Percentiles rank a stretch among this genome's conserved stretches.
Conservation (phyloP, 2,329 filamentous ascomycete species). For the Clonostachys sp. region DNA sequence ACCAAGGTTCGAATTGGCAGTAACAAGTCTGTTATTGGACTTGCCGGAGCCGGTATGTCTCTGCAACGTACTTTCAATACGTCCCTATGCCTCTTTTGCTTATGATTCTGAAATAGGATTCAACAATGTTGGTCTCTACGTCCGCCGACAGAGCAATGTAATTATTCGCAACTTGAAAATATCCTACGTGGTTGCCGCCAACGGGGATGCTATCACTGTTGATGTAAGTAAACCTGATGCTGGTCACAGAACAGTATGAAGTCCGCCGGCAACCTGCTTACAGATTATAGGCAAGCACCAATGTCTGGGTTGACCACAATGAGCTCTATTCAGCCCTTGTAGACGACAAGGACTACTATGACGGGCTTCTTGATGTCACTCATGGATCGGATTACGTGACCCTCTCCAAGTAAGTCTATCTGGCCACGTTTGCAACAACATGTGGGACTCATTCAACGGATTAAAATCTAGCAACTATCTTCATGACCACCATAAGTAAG, state of each 20-base stretch:
- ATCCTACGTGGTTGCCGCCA: constrained; percentile 35
- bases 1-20: constrained; percentile 24
- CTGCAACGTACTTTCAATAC: not conserved
- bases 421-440: not conserved
- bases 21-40: constrained; percentile 37
- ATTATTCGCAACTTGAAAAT: constrained; percentile 52
- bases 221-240: not conserved
- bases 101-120: constrained; percentile 10
- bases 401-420: constrained; percentile 28
- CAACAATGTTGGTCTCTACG: constrained; percentile 37
- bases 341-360: constrained; percentile 30
- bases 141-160: constrained; percentile 45
- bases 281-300: constrained; percentile 37
- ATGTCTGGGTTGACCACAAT: constrained; percentile 40
- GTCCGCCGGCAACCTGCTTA: not conserved
- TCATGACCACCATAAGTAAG: constrained; percentile 36
- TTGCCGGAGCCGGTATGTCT: constrained; percentile 13
- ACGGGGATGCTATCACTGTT: constrained; percentile 45
- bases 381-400: constrained; percentile 34
- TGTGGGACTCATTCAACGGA: not conserved
- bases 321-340: constrained; percentile 28
- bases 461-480: constrained; percentile 31
- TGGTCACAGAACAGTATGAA: too few species aligned
- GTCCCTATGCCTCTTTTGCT: not conserved
- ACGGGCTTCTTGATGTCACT: constrained; percentile 34